Conservation (phyloP, 106 monocot genomes). For the Acanthochlamys bracteata region DNA sequence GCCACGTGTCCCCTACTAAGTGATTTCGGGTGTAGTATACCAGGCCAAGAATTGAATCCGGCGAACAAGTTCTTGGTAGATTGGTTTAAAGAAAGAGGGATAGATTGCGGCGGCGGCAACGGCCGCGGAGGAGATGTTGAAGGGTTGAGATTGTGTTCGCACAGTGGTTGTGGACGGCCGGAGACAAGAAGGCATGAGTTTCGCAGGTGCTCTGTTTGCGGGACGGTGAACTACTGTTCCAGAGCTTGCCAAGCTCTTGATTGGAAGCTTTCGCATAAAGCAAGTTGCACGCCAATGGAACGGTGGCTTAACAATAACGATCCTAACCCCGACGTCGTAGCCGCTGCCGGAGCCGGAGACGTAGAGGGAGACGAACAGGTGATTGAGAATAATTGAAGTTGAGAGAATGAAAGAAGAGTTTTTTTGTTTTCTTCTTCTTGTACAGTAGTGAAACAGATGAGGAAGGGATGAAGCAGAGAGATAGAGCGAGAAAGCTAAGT, state of each 20-base stretch:
- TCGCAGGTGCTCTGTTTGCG: constrained; percentile 56
- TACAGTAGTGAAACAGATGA: not conserved
- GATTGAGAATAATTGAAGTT: too few relatives aligned
- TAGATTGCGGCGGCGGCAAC: not conserved
- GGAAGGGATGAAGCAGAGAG: not conserved
- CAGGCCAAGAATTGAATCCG: constrained; percentile 36
- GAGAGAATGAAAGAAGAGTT: not conserved
- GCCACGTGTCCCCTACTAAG: constrained; percentile 17
- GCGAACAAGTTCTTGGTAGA: constrained; percentile 67
- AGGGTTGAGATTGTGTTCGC: constrained; percentile 42
- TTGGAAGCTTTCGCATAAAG: constrained; percentile 45
- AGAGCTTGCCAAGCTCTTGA: constrained; percentile 60
- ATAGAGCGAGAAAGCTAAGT: not conserved
- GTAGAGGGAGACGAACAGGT: not conserved
- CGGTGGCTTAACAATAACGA: constrained; percentile 16
- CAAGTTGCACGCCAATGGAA: constrained; percentile 29
- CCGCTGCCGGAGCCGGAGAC: not conserved
- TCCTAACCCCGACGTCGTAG: not conserved
- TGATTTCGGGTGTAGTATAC: constrained; percentile 52
- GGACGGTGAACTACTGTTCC: constrained; percentile 53
- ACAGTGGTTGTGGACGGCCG: constrained; percentile 42
- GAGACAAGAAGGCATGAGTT: constrained; percentile 66
- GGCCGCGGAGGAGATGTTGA: not conserved
- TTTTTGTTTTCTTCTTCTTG: not conserved
- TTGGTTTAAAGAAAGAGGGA: constrained; percentile 38